A percentile compares a stretch with the other conserved stretches of the same genome.
phyloP scores from a whole-genome alignment of 805 yeast species.

The Candida peoriensis region DNA sequence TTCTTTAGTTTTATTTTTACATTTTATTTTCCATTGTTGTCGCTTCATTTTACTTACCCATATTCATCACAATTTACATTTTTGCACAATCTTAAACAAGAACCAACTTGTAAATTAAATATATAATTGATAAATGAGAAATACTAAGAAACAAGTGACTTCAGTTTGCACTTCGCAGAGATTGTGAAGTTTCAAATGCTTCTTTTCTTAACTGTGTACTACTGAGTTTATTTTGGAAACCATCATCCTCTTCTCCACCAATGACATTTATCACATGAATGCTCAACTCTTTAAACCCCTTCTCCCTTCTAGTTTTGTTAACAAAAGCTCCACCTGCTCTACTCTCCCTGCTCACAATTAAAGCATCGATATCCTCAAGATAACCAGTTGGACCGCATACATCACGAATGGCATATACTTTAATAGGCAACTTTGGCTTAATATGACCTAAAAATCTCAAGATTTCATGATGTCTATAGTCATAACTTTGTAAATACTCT shows the following conservation, averaged over 20 bases:
- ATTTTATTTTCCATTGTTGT: constrained; percentile 2
- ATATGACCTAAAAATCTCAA: constrained; percentile 42
- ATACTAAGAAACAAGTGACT: not conserved
- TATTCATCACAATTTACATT: no score
- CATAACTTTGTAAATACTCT: constrained; percentile 57
- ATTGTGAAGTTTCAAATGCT: not conserved
- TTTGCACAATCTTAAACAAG: no score
- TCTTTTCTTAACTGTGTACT: constrained; percentile 66
- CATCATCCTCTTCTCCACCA: constrained; percentile 53
- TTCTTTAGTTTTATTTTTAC: no score
- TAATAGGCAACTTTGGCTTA: constrained; percentile 41
- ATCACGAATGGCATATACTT: constrained; percentile 66
- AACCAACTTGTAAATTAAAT: no score
- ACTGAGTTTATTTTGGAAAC: constrained; percentile 72
- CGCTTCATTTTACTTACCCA: no score
- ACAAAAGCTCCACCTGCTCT: constrained; percentile 66
- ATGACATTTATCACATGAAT: constrained; percentile 57
- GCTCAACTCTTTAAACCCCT: constrained; percentile 46
- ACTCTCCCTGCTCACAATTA: constrained; percentile 81
- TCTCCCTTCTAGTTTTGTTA: constrained; percentile 56
- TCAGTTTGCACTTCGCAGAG: no score
- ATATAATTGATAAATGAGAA: no score
- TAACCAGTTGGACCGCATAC: constrained; percentile 92
- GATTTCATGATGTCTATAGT: constrained; percentile 43
- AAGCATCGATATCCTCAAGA: constrained; percentile 65